Evolutionary conservation across 1,139 yeast species (phyloP).

Genomic region (Saccharomyces pastorianus): DNA sequence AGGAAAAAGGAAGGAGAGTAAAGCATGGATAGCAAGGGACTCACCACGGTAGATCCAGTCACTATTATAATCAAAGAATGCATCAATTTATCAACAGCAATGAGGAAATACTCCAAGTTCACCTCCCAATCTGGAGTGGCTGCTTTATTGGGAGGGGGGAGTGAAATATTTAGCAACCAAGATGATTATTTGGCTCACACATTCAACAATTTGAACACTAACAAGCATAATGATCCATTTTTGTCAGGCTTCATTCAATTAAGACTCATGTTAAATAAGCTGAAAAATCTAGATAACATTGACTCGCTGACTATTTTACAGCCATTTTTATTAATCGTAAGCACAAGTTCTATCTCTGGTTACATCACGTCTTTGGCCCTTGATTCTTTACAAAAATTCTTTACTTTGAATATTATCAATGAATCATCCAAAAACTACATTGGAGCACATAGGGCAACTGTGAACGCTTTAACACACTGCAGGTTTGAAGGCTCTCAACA

Average conservation of each 20-base stretch:
- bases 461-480: slow-evolving; percentile 83
- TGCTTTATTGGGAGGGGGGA: slow-evolving; percentile 57
- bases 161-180: slow-evolving; percentile 37
- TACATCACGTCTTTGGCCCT: slow-evolving; percentile 77
- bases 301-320: slow-evolving; percentile 68
- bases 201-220: slow-evolving; percentile 22
- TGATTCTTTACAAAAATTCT: slow-evolving; percentile 59
- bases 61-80: slow-evolving; percentile 86
- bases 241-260: slow-evolving; percentile 73
- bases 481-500: slow-evolving; percentile 94
- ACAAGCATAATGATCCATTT: slow-evolving; percentile 46
- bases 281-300: slow-evolving; percentile 44
- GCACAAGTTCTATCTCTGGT: slow-evolving; percentile 80
- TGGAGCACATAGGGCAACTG: slow-evolving; percentile 39
- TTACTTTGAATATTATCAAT: slow-evolving; percentile 52
- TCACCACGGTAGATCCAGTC: slow-evolving; percentile 56
- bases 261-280: slow-evolving; percentile 56
- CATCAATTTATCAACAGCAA: slow-evolving; percentile 75
- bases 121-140: slow-evolving; percentile 67
- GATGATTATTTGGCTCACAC: slow-evolving; percentile 19
- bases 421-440: slow-evolving; percentile 43
- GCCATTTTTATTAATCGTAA: slow-evolving; percentile 78
- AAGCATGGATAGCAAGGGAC: neutral
- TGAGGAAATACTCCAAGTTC: slow-evolving; percentile 55
- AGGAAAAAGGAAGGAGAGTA: neutral